These are phyloP conservation scores for Kalaharituber pfeilii DNA, from an alignment of 2,329 filamentous ascomycete species.

Conservation along the genomic window DNA sequence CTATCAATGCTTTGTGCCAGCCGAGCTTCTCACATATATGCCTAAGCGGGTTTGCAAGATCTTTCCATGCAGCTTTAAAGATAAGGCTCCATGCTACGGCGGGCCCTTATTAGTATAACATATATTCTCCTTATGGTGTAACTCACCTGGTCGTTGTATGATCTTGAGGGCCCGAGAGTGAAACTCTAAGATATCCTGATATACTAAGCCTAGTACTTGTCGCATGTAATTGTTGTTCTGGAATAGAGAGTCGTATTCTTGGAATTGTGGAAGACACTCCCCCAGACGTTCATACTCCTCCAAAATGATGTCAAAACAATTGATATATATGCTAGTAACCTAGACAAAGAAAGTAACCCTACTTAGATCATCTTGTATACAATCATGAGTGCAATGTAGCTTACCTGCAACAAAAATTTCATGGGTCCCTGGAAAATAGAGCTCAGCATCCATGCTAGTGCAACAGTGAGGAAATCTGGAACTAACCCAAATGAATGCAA, in stretches of 20 bases:
- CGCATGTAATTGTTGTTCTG: conserved; percentile 23
- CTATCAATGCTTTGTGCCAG: conserved; percentile 23
- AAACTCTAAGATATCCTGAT: conserved; percentile 28
- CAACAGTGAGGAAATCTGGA: no score
- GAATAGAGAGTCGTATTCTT: conserved; percentile 25
- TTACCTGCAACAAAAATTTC: conserved; percentile 26
- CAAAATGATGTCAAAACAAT: conserved; percentile 27
- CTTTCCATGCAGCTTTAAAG: conserved; percentile 24
- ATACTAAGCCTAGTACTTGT: conserved; percentile 25
- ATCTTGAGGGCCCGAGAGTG: conserved; percentile 25
- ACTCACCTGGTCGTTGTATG: no score
- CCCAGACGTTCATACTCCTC: conserved; percentile 29
- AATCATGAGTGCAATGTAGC: neutral
- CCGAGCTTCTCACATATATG: conserved; percentile 24
- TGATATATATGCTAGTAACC: conserved; percentile 24
- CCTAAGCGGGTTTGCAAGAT: no score
- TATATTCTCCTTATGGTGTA: conserved; percentile 4
- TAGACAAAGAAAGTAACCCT: no score
- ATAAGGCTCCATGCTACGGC: conserved; percentile 26
- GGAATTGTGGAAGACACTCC: conserved; percentile 27
- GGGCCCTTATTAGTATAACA: conserved; percentile 24
- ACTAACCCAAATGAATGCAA: conserved; percentile 26
- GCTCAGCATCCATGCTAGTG: neutral
- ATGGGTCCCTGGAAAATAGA: conserved; percentile 24
- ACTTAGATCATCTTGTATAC: no score